Conservation (phyloP, 257 asterid species). For the Cordia subcordata region DNA sequence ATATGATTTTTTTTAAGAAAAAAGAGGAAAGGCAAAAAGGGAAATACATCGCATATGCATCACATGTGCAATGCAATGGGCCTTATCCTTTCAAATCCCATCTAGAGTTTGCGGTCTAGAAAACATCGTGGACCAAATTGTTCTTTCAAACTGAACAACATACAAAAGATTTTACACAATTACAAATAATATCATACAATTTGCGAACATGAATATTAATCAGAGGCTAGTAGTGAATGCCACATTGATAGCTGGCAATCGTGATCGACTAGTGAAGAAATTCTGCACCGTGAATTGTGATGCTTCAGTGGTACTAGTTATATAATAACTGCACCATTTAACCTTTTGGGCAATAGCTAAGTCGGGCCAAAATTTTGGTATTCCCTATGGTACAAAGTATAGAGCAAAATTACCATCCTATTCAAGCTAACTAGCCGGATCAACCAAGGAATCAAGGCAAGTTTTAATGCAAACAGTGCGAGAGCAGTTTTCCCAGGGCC, state of each 20-base stretch:
- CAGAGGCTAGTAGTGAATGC: conserved; percentile 57
- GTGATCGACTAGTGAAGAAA: conserved; percentile 53
- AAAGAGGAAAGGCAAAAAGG: too few relatives aligned
- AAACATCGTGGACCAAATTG: too few relatives aligned
- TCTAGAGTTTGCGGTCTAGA: too few relatives aligned
- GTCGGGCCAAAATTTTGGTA: conserved; percentile 67
- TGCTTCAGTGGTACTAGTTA: conserved; percentile 50
- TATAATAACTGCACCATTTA: conserved; percentile 60
- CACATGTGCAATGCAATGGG: too few relatives aligned
- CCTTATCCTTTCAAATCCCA: too few relatives aligned
- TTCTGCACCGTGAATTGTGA: conserved; percentile 41
- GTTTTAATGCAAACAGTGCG: conserved; percentile 54
- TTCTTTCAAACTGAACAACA: too few relatives aligned
- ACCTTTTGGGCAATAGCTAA: conserved; percentile 48
- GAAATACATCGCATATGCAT: too few relatives aligned
- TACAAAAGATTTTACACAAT: too few relatives aligned
- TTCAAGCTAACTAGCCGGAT: conserved; percentile 82
- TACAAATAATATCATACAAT: too few relatives aligned
- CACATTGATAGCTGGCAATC: conserved; percentile 67
- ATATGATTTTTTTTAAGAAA: too few relatives aligned
- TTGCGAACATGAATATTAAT: background rate
- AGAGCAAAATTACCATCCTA: conserved; percentile 70
- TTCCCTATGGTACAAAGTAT: conserved; percentile 70
- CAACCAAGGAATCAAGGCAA: conserved; percentile 39
- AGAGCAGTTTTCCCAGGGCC: conserved; percentile 80